A percentile compares a stretch with the other conserved stretches of the same genome.
These are phyloP conservation scores for Linum usitatissimum DNA, from an alignment of 345 rosid genomes.

Conservation along the genomic window DNA sequence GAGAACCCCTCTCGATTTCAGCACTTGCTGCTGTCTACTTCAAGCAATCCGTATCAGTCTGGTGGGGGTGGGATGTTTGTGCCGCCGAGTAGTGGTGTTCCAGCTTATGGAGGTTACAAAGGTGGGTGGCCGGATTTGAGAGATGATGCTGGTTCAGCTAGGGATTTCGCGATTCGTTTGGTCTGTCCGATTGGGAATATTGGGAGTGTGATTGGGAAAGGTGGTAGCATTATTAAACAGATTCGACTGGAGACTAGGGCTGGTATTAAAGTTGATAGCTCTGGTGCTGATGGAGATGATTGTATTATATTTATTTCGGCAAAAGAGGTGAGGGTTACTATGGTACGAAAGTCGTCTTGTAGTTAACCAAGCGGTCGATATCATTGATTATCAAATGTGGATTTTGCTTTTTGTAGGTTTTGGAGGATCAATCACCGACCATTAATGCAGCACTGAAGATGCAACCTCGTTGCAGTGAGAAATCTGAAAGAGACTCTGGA, in stretches of 20 bases:
- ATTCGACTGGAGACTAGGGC: slow-evolving; percentile 30
- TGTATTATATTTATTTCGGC: slow-evolving; percentile 28
- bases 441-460: slow-evolving; percentile 24
- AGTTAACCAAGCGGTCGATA: neutral
- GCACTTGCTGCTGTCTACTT: slow-evolving; percentile 22
- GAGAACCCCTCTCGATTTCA: slow-evolving; percentile 28
- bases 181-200: slow-evolving; percentile 24
- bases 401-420: slow-evolving; percentile 8
- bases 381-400: neutral
- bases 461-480: slow-evolving; percentile 31
- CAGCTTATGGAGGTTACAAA: slow-evolving; percentile 20
- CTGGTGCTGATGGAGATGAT: slow-evolving; percentile 28
- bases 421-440: slow-evolving; percentile 25
- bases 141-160: slow-evolving; percentile 20
- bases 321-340: slow-evolving; percentile 16
- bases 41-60: slow-evolving; percentile 17
- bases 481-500: slow-evolving; percentile 24
- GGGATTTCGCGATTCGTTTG: slow-evolving; percentile 24
- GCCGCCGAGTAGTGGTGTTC: slow-evolving; percentile 16
- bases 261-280: slow-evolving; percentile 26
- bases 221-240: slow-evolving; percentile 22
- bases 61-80: slow-evolving; percentile 17
- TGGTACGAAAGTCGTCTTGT: neutral
- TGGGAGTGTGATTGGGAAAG: slow-evolving; percentile 28
- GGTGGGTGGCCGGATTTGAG: slow-evolving; percentile 26